A percentile compares a stretch with the other conserved stretches of the same genome.
Evolutionary conservation across 2,329 filamentous ascomycete genomes (phyloP).

Genomic region (Penicillium oxalicum): DNA sequence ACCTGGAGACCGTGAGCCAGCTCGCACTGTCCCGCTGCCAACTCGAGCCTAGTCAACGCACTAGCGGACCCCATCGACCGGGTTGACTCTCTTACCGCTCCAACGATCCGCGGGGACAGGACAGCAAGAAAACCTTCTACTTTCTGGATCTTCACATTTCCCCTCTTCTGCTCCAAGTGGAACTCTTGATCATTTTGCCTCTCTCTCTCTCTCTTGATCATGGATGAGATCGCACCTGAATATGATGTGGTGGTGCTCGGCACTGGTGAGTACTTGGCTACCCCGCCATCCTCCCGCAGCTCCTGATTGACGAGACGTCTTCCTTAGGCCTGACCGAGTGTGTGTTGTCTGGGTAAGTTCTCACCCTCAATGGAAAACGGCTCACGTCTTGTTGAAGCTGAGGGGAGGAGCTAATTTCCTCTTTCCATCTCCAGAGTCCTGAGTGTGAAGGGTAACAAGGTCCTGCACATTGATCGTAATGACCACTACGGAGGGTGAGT

Average conservation of each 20-base stretch:
- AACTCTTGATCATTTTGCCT: conserved; percentile 8
- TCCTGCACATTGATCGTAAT: conserved; percentile 97
- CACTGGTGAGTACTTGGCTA: conserved; percentile 64
- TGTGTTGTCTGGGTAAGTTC: conserved; percentile 84
- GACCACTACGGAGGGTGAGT: conserved; percentile 95
- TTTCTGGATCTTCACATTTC: conserved; percentile 5
- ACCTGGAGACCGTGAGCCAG: too few relatives aligned
- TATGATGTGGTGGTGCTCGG: conserved; percentile 99
- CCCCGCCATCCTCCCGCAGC: conserved; percentile 28
- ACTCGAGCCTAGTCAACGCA: conserved; percentile 12
- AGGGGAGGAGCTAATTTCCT: conserved; percentile 7
- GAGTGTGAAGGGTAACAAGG: conserved; percentile 98
- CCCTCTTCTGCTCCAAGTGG: conserved; percentile 13
- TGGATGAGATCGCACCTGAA: conserved; percentile 97
- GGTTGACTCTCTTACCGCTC: conserved; percentile 23
- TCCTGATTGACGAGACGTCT: conserved; percentile 25
- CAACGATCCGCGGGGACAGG: conserved; percentile 24
- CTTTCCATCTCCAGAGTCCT: conserved; percentile 59
- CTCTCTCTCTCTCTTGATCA: conserved; percentile 44
- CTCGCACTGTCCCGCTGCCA: too few relatives aligned
- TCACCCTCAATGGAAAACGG: conserved; percentile 1
- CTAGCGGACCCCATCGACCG: conserved; percentile 24
- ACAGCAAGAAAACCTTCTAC: conserved; percentile 17
- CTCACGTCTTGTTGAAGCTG: too few relatives aligned
- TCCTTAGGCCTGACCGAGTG: conserved; percentile 86